These are phyloP conservation scores for Epichloe gansuensis DNA, from an alignment of 2,329 filamentous ascomycete genomes.

Conservation along the genomic window DNA sequence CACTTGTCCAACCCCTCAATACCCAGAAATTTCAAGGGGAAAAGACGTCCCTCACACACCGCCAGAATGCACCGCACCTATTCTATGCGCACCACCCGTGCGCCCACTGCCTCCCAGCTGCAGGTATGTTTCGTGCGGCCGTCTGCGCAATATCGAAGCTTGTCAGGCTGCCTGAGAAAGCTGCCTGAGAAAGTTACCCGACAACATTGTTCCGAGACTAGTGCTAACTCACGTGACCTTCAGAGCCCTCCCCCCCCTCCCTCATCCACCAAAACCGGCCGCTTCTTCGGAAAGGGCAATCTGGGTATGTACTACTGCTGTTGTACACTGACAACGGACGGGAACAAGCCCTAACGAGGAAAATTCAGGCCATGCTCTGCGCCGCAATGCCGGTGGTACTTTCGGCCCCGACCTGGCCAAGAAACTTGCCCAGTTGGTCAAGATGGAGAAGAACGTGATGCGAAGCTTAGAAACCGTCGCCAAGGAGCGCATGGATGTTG, in stretches of 20 bases:
- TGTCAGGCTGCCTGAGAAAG: neutral
- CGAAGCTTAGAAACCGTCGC: slow-evolving; percentile 92
- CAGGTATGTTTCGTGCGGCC: slow-evolving; percentile 28
- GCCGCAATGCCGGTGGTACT: slow-evolving; percentile 61
- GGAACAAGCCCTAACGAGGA: neutral
- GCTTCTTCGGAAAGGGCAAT: slow-evolving; percentile 76
- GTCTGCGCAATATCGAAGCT: neutral
- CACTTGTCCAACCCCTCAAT: neutral
- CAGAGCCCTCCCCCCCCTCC: slow-evolving; percentile 93
- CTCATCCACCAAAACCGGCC: slow-evolving; percentile 80
- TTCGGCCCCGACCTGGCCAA: slow-evolving; percentile 83
- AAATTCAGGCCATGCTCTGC: slow-evolving; percentile 48
- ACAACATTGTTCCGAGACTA: neutral
- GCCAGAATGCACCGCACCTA: slow-evolving; percentile 89
- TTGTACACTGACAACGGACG: neutral
- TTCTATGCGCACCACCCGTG: slow-evolving; percentile 94
- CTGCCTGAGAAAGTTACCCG: neutral
- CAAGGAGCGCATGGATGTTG: slow-evolving; percentile 95
- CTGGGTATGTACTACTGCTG: slow-evolving; percentile 54
- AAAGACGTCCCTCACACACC: slow-evolving; percentile 11
- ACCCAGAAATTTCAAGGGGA: slow-evolving; percentile 2
- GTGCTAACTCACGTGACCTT: neutral
- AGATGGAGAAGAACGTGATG: slow-evolving; percentile 99
- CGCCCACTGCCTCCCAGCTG: slow-evolving; percentile 76
- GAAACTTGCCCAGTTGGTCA: slow-evolving; percentile 94